Evolutionary conservation across 495 filamentous ascomycete genomes (phyloP), one percentile per base, ranked within the genome.

Genomic region (Xylaria grammica): DNA sequence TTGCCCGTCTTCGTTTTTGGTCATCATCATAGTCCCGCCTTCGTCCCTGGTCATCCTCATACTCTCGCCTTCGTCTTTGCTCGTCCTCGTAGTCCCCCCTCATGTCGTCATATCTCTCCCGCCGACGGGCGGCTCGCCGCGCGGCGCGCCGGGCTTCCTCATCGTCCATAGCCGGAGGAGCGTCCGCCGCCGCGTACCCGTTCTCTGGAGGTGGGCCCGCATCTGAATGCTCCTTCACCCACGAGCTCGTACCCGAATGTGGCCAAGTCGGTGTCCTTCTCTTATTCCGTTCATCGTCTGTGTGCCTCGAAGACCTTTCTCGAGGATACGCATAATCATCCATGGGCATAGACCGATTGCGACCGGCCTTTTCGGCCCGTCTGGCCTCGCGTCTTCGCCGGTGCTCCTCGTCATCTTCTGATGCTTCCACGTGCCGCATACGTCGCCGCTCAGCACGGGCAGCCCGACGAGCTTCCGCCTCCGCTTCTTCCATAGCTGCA

Each of bases 201-300:
- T 72, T 69, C 6, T 75, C 77, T 1, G 82, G 82, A 22, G 84
- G 83, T 4, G 82, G 83, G 2, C 83, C 83, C 6, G 82, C 81
- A 58, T 86, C 84, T 1, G 82, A 82, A 67, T 85, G 82, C n/a
- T 86, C 84, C 70, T 85, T 84, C 11, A 85, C 84, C 84, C 84
- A 86, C 4, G 83, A 85, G 44, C 81, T 80, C 10, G 84, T 86
- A 15, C 83, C 83, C 38, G 81, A 83, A 62, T 84, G 82, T 5
- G 83, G 82, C 84, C 83, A 85, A 17, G 57, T 76, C 2, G 72
- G 32, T 63, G 75, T 77, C 62, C 45, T 71, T 71, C 59, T 67
- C 32, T 73, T 77, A 22, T 78, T 72, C 9, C 26, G 45, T 26
- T 69, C 73, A 29, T 77, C 71, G 2, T 72, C 68, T 8, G 66